Base-by-base conservation (phyloP, 768 basidiomycete species). In the Agaricus blazei region DNA sequence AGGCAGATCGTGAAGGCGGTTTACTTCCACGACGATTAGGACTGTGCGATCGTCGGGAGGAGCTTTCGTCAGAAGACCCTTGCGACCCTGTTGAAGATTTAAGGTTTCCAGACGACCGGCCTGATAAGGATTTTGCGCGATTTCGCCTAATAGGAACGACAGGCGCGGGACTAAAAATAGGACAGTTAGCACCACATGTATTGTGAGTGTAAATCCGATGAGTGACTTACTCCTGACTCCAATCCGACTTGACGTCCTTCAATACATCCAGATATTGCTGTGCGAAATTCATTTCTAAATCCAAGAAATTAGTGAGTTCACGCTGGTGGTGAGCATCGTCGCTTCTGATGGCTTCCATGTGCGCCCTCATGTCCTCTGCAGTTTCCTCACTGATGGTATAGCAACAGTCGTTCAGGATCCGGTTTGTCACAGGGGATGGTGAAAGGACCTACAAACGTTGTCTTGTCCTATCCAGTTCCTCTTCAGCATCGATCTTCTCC, bases 261-360 rank as follows among this genome's bases (percentile, higher is more conserved):
- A 97, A 68, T 9, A 89, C 80, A n/a, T 85, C 83, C 15, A 84
- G 69, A 63, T 90, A 89, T 57, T 87, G 80, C 58, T 81, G 79
- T 15, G 85, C 85, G 62, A 85, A 95, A 49, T 83, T 83, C 45
- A 87, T 69, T 61, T 96, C 87, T 9, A 82, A 70, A 48, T 93
- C 85, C 34, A 97, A 71, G 63, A 95, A 81, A 4, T 71, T 68
- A 3, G 82, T 81, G 31, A 97, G 74, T 40, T 88, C 90, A 34
- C 79, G 81, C 4, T 89, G 72, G 60, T 93, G 88, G 28, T 75
- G 70, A 27, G 81, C 73, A 64, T 96, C 93, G 50, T 85, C 84
- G 59, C 91, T 86, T 64, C 92, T 89, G 47, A 97, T 87, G 0
- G 76, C 78, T 48, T 82, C 79, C 78, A 95, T 91, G 37, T 88